phyloP scores from a whole-genome alignment of 352 stramenopile genomes.

The Globisporangium splendens region DNA sequence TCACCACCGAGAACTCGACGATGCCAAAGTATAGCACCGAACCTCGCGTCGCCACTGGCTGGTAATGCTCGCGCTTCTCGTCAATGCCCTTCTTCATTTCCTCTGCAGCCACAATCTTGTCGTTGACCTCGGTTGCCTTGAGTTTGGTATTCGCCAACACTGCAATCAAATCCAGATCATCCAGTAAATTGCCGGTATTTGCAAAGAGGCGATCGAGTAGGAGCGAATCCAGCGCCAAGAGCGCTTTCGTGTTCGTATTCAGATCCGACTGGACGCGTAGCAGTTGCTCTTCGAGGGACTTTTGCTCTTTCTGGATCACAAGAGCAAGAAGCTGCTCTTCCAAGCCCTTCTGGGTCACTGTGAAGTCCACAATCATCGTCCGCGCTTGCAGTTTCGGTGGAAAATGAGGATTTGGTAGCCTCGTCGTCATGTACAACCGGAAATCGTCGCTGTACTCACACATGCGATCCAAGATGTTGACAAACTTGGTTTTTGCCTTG shows the following conservation, averaged over 20 bases:
- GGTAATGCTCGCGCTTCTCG: constrained; percentile 90
- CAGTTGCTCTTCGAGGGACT: constrained; percentile 88
- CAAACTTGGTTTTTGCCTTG: constrained; percentile 57
- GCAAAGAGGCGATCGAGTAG: constrained; percentile 84
- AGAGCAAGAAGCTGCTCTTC: constrained; percentile 89
- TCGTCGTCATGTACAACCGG: constrained; percentile 61
- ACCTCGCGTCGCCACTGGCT: constrained; percentile 82
- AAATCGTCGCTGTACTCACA: constrained; percentile 71
- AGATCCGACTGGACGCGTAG: constrained; percentile 82
- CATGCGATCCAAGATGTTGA: constrained; percentile 67
- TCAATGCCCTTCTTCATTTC: constrained; percentile 88
- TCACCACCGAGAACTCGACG: constrained; percentile 85
- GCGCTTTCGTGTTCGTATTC: constrained; percentile 83
- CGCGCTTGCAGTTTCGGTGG: constrained; percentile 65
- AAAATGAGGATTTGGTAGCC: constrained; percentile 66
- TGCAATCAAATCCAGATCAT: constrained; percentile 84
- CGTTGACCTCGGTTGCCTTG: constrained; percentile 88
- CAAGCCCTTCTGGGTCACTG: constrained; percentile 86
- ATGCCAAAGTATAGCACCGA: constrained; percentile 90
- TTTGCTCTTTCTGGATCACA: constrained; percentile 92
- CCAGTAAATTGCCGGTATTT: constrained; percentile 86
- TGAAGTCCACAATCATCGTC: constrained; percentile 87
- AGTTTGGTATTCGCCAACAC: constrained; percentile 88
- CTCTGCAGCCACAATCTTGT: constrained; percentile 86
- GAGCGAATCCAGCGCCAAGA: constrained; percentile 80